phyloP scores from a whole-genome alignment of 2,329 filamentous ascomycete genomes.

The Pseudogymnoascus sp. region DNA sequence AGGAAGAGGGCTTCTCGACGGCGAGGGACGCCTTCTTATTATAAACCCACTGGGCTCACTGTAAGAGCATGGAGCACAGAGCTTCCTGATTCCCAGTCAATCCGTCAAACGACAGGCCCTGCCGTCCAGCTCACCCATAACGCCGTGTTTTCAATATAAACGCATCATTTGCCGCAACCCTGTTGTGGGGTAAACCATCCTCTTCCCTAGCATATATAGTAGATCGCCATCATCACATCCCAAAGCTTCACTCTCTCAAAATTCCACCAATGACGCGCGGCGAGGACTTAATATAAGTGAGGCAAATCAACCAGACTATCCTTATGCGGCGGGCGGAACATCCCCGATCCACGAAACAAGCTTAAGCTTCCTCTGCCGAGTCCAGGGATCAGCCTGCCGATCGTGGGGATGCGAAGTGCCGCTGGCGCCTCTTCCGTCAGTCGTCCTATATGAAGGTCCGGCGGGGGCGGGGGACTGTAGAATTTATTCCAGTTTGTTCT shows the following conservation, averaged over 20 bases:
- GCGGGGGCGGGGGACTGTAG: neutral
- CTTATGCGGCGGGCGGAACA: neutral
- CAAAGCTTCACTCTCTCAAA: neutral
- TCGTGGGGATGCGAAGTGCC: neutral
- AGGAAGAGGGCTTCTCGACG: neutral
- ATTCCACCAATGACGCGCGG: neutral
- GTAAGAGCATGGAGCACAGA: neutral
- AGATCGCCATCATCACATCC: neutral
- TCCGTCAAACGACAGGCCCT: neutral
- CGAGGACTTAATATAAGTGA: neutral
- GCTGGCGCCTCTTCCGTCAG: neutral
- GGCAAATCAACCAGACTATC: neutral
- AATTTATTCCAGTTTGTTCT: neutral
- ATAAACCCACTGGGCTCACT: neutral
- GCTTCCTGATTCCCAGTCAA: neutral
- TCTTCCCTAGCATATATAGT: neutral
- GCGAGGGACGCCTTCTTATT: neutral
- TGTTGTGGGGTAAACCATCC: neutral
- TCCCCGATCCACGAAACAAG: constrained; percentile 2
- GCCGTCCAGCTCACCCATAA: neutral
- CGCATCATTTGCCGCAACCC: neutral
- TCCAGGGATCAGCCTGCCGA: neutral
- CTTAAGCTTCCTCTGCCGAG: neutral
- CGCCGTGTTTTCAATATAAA: neutral
- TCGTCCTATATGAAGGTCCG: neutral